Base-by-base conservation (phyloP, 2,329 filamentous ascomycete genomes). In the Aspergillus amoenus region DNA sequence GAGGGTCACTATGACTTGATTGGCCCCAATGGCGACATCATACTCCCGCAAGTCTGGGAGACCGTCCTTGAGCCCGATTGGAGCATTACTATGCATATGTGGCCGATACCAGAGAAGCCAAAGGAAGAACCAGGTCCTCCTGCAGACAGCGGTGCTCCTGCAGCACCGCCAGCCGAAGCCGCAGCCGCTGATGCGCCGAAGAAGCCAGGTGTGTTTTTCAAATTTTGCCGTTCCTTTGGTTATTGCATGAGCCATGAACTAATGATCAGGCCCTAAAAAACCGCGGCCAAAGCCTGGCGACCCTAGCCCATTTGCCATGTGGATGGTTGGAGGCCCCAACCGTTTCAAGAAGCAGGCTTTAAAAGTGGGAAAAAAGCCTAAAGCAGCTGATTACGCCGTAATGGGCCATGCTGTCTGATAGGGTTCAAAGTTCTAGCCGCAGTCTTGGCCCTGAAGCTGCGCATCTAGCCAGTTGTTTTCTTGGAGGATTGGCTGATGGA, bases 21-120 rank as follows among this genome's bases (percentile, higher is more conserved):
- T 51, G 90, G 89, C 0, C 89, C 90, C 4, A 85, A 91, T 65
- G 88, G 88, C 41, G 88, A 94, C 70, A 92, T 93, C 62, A 93
- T 94, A 66, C 83, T 94, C 41, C 89, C 90, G 5, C 82, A 86
- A 56, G 85, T 93, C 13, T 94, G 90, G 90, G 90, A 93, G 64
- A 89, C 87, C 65, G 88, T 91, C 44, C 80, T 94, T 51, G 83
- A 93, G 72, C 90, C 90, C 2, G 90, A 93, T 70, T 89, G 86
- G 87, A 77, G 82, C 43, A 81, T 88, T 60, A 86, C 83, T 3
- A 88, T 88, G 86, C 84, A 84, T 66, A 83, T 86, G 80, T 86
- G 84, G 84, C 84, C 84, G 9, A 80, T 85, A 64, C 81, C 82
- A 12, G 82, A 84, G 60, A 75, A 75, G 48, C 74, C 75, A n/a